Base-by-base conservation (phyloP, 768 basidiomycete species). In the Termitomyces eurrhizus region DNA sequence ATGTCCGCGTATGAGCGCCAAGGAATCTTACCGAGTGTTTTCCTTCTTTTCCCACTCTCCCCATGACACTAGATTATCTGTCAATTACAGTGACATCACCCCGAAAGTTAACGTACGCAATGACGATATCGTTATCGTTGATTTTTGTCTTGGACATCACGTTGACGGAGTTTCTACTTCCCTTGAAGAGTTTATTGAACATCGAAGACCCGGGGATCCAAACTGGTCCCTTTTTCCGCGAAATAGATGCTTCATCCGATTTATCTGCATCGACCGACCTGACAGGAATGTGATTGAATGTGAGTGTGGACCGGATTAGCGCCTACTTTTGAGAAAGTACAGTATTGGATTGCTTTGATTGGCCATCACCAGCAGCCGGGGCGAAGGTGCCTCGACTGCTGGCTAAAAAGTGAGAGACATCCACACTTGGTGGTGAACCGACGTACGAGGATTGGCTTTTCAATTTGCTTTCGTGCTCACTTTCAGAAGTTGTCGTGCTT, bases 1-100 rank as follows among this genome's bases (percentile, higher is more conserved):
- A 54, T n/a, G 16, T 24, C 29, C 24, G 44, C 4, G n/a, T 8
- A 18, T 35, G 18, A 29, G 32, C 12, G 3, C 5, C 18, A 42
- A 26, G 9, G 18, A 39, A 33, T 46, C 35, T 54, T 59, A 64
- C 63, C 2, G 41, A 56, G 16, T 29, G 54, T 53, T 64, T 64
- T 18, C 54, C 53, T 32, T 64, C 57, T 46, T n/a, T 46, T 18
- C 57, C 49, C 1, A 61, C 48, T 59, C 60, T 56, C 14, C 60
- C 60, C 51, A 49, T 57, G 21, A 64, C 36, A 16, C 62, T 63
- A 44, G 54, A 11, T 55, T n/a, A 32, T 33, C 13, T 33, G 41
- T 55, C 7, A 55, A 33, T 21, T 8, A 55, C 12, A 3, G 18
- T 55, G 32, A n/a, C 41, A 41, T n/a, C 41, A 26, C 29, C 8